Base-by-base conservation (phyloP, 805 yeast genomes). In the Tetrapisispora pingtungensis region DNA sequence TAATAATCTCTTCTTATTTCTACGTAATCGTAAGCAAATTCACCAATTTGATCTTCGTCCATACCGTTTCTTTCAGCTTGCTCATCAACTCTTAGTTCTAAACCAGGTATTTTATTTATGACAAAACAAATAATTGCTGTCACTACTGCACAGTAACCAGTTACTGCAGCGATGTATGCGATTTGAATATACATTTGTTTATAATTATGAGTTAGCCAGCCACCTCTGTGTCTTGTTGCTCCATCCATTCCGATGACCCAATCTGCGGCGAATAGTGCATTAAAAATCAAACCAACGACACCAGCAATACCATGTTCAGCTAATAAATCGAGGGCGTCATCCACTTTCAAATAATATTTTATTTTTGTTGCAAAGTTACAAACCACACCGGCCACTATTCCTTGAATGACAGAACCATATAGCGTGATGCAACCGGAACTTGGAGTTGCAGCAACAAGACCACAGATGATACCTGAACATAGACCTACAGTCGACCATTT, bases 221-320 rank as follows among this genome's bases (percentile, higher is more conserved):
- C 98, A 53, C 97, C 97, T 4, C 67, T 74, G 56, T 86, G 95
- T 42, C 73, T 83, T 7, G 95, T 81, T 39, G 72, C 75, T 20
- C 94, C 94, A 60, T 90, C 97, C 63, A 87, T 81, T 14, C 96
- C 96, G 49, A 90, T 76, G 43, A 93, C 94, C 64, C 86, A 83
- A 44, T 83, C 76, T 7, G 89, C 85, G 14, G 85, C 97, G 59
- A 93, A 89, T 1, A 90, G 59, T 0, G 85, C 96, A 59, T 87
- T 88, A 69, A 87, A 88, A n/a, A 90, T 46, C 40, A 89, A 71
- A 0, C 98, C 97, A 38, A 90, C 73, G 39, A 89, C 74, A 28
- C 98, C 98, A 0, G 97, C 97, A 55, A 90, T 74, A 41, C 96
- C 97, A 80, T 90, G 98, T 77, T 90, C 97, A n/a, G 97, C 97